These are phyloP conservation scores for Talaromyces trachyspermus DNA, from an alignment of 495 filamentous ascomycete genomes.

Conservation along the genomic window DNA sequence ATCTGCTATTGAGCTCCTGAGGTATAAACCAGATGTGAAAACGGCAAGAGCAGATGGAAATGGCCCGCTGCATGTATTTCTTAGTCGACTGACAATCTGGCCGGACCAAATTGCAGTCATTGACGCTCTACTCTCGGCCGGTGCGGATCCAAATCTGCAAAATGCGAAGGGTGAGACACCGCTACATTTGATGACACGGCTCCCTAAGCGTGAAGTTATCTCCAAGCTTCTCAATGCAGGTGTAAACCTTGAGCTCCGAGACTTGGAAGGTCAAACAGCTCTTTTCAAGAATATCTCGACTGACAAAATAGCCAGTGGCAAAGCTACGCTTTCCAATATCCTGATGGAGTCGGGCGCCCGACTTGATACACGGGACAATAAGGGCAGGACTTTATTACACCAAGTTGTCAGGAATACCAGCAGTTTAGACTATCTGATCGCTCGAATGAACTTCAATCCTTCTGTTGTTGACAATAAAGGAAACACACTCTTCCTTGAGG, in stretches of 20 bases:
- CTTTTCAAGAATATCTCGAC: slow-evolving; percentile 8
- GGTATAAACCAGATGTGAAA: background rate
- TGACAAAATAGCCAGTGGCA: background rate
- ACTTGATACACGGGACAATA: slow-evolving; percentile 16
- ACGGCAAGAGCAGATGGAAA: background rate
- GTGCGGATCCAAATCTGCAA: slow-evolving; percentile 14
- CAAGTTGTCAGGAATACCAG: background rate
- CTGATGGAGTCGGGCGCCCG: slow-evolving; percentile 13
- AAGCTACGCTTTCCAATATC: slow-evolving; percentile 1
- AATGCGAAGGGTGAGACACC: slow-evolving; percentile 14
- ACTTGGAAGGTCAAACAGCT: slow-evolving; percentile 15
- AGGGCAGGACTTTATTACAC: slow-evolving; percentile 18
- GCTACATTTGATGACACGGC: slow-evolving; percentile 7
- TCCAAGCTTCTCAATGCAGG: slow-evolving; percentile 14
- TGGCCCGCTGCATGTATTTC: background rate
- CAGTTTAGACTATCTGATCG: slow-evolving; percentile 10
- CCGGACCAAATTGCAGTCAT: background rate
- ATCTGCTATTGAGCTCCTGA: background rate
- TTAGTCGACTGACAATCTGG: background rate
- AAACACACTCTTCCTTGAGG: slow-evolving; percentile 14
- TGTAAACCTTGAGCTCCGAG: slow-evolving; percentile 15
- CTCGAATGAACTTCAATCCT: slow-evolving; percentile 9
- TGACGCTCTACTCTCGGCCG: slow-evolving; percentile 10
- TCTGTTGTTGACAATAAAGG: slow-evolving; percentile 9
- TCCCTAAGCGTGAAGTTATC: background rate